Conservation (phyloP, 441 rosid species). For the Corymbia calophylla region DNA sequence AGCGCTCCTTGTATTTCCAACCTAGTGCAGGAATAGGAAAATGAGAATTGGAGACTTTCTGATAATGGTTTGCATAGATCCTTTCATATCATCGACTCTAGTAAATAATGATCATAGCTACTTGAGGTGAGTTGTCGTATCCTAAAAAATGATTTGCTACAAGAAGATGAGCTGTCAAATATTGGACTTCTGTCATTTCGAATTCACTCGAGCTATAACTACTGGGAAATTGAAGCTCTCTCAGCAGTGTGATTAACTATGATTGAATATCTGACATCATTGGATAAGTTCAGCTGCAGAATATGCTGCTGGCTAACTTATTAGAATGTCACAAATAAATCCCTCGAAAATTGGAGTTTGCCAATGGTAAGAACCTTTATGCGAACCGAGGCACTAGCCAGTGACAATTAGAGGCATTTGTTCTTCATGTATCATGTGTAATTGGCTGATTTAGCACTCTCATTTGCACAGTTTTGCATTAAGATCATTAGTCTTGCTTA, state of each 20-base stretch:
- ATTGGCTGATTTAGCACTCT: background rate
- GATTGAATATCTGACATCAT: background rate
- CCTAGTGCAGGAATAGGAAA: background rate
- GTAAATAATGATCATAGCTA: background rate
- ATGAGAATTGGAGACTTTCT: background rate
- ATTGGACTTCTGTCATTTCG: background rate
- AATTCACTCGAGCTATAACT: background rate
- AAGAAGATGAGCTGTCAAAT: background rate
- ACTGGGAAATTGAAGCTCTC: background rate
- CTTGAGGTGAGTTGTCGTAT: background rate
- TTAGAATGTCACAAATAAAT: background rate
- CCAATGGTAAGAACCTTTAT: background rate
- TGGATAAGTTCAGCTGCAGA: background rate
- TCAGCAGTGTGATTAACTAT: background rate
- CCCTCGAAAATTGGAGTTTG: background rate
- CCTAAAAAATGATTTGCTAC: background rate
- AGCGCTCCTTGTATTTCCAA: background rate
- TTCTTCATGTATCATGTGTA: background rate
- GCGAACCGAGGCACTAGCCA: background rate
- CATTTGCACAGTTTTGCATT: background rate
- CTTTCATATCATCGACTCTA: background rate
- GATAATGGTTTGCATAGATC: background rate
- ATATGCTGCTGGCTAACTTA: background rate
- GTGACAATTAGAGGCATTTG: background rate
- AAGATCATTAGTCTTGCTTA: background rate